These are phyloP conservation scores for Metrosideros polymorpha DNA, from an alignment of 441 rosid species.

Conservation along the genomic window DNA sequence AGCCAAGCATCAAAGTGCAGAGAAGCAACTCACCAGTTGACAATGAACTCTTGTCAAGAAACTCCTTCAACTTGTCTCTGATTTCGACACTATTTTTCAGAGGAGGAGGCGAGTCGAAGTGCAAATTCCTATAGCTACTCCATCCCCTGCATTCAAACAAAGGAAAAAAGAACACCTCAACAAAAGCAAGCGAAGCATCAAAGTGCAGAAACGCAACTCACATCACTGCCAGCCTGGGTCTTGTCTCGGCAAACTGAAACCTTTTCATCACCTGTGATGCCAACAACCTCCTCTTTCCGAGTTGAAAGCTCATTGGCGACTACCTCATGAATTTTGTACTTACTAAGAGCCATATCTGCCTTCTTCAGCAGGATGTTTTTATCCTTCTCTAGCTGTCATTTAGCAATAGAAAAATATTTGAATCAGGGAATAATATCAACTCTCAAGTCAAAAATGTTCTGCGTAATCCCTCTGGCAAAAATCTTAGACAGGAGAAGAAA, in stretches of 20 bases:
- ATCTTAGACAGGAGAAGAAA: background rate
- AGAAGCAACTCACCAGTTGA: too few relatives aligned
- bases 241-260: conserved; percentile 53
- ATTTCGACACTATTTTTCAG: conserved; percentile 30
- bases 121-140: background rate
- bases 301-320: conserved; percentile 51
- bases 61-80: conserved; percentile 29
- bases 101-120: conserved; percentile 65
- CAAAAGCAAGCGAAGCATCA: too few relatives aligned
- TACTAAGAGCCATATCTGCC: conserved; percentile 57
- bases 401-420: background rate
- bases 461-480: background rate
- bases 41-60: conserved; percentile 36
- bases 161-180: too few relatives aligned
- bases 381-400: conserved; percentile 84
- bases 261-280: conserved; percentile 34
- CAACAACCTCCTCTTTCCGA: conserved; percentile 41
- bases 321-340: conserved; percentile 32
- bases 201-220: too few relatives aligned
- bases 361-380: conserved; percentile 67
- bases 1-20: too few relatives aligned
- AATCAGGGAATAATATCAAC: background rate
- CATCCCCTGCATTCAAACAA: too few relatives aligned
- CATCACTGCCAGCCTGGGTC: conserved; percentile 38
- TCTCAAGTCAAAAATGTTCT: background rate